Percentiles rank a stretch among this genome's conserved stretches.
phyloP scores from a whole-genome alignment of 768 basidiomycete species.

The Boletus sp. region DNA sequence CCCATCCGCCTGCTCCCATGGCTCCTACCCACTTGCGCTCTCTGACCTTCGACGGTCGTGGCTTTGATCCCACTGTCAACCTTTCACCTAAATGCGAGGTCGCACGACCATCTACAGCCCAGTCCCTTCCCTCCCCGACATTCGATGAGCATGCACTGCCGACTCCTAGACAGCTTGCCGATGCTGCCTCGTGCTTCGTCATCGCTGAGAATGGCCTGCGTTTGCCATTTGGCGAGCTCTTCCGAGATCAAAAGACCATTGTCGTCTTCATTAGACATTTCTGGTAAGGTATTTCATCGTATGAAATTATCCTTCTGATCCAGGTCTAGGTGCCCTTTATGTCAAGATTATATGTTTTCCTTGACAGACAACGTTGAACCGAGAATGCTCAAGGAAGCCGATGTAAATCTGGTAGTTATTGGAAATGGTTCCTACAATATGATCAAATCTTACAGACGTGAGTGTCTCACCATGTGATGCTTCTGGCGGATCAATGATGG shows the following conservation, averaged over 20 bases:
- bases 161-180: constrained; percentile 51
- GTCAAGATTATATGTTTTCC: constrained; percentile 85
- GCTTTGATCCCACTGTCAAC: not conserved
- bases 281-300: constrained; percentile 43
- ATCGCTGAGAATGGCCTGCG: constrained; percentile 65
- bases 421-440: constrained; percentile 76
- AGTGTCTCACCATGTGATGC: constrained; percentile 22
- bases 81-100: constrained; percentile 4
- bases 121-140: constrained; percentile 8
- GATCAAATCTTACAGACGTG: constrained; percentile 71
- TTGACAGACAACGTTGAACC: constrained; percentile 50
- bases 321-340: constrained; percentile 63
- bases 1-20: constrained; percentile 5
- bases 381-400: constrained; percentile 45
- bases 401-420: constrained; percentile 68
- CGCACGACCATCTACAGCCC: constrained; percentile 17
- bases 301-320: constrained; percentile 5
- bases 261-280: constrained; percentile 89
- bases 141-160: constrained; percentile 52
- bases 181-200: constrained; percentile 62
- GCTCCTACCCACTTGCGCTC: constrained; percentile 23
- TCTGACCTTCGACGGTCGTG: constrained; percentile 16
- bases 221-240: constrained; percentile 68
- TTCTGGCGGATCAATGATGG: not conserved
- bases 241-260: constrained; percentile 56